Base-by-base conservation (phyloP, 768 basidiomycete genomes). In the Sistotremastrum suecicum region DNA sequence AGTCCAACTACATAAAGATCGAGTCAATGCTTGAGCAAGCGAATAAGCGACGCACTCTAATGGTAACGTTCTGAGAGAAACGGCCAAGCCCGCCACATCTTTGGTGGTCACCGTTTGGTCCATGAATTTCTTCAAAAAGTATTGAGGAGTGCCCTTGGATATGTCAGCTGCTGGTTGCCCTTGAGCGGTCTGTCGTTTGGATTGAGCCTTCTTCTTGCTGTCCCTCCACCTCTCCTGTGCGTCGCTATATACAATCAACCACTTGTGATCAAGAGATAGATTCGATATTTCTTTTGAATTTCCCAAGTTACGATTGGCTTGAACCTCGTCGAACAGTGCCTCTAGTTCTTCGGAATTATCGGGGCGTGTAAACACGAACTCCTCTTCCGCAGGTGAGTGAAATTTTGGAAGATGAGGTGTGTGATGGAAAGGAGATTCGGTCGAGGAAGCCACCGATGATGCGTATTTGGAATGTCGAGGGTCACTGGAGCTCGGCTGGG, bases 91-190 rank as follows among this genome's bases (percentile, higher is more conserved):
- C 20, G 72, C 68, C 7, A 86, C 84, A 51, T 90, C 80, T 62
- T 87, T 85, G 37, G 78, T 64, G 1, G 81, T 90, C 42, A 95
- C 78, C 2, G 83, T 83, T 48, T 78, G 77, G 56, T 92, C 84
- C 57, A 97, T 68, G 58, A 95, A 88, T 62, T 82, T 88, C 61
- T 80, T 76, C 51, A 98, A 77, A 58, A 90, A 97, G 83, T 84
- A 95, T 59, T 95, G 85, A 1, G 92, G 90, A 6, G 83, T 77
- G 50, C 83, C 80, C 45, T 78, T 75, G 20, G 74, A 62, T 20
- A 76, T 70, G 20, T 70, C 60, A 5, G 65, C 62, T 5, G 75
- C 53, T 45, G 46, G 42, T 37, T 75, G 74, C 5, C 79, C 77
- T 3, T 68, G 57, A 50, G 83, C 82, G 5, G 65, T 65, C 55